Conservation (phyloP, 2,329 filamentous ascomycete species). For the Fusarium coffeatum region DNA sequence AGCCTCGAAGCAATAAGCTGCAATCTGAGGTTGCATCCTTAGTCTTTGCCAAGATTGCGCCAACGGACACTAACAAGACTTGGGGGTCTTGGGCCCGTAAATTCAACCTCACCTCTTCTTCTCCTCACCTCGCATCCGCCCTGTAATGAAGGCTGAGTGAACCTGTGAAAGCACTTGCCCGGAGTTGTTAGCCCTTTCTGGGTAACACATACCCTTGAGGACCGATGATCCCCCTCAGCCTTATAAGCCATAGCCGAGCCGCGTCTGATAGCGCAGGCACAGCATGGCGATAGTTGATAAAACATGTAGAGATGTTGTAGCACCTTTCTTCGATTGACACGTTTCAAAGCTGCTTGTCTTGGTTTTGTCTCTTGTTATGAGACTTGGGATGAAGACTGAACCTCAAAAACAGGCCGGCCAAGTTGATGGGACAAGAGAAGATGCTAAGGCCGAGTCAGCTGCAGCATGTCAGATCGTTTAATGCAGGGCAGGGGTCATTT, state of each 20-base stretch:
- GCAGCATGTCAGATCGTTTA: constrained; percentile 15
- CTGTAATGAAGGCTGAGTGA: constrained; percentile 20
- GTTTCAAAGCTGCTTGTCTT: constrained; percentile 21
- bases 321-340: constrained; percentile 11
- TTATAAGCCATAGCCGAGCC: constrained; percentile 15
- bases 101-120: constrained; percentile 22
- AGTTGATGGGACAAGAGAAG: background rate
- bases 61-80: constrained; percentile 20
- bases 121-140: background rate
- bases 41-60: constrained; percentile 18
- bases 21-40: constrained; percentile 27
- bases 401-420: background rate
- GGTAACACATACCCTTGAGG: background rate
- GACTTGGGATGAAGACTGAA: background rate
- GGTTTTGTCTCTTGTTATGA: background rate
- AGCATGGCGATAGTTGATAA: background rate
- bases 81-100: background rate
- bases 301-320: background rate
- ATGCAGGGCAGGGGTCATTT: constrained; percentile 17
- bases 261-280: background rate
- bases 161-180: background rate
- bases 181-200: constrained; percentile 16
- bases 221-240: constrained; percentile 18
- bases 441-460: constrained; percentile 2
- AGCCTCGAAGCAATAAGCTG: constrained; percentile 32